Evolutionary conservation across 179 eudicot species (phyloP).

Genomic region (Beta corolliflora): DNA sequence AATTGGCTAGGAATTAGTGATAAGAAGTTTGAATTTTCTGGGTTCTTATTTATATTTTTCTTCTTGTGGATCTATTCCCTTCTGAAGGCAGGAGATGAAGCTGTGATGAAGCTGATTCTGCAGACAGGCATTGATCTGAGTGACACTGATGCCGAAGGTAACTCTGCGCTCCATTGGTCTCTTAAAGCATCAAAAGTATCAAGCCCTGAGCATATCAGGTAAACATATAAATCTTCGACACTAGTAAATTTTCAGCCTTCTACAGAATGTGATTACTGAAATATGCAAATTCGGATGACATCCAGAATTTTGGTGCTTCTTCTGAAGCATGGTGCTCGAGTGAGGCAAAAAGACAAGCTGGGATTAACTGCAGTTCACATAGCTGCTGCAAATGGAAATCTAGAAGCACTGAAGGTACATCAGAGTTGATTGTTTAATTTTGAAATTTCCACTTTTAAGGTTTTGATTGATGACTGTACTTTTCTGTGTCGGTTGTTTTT

Average conservation of each 20-base stretch:
- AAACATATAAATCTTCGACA: neutral
- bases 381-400: slow-evolving; percentile 42
- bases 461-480: neutral
- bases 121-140: slow-evolving; percentile 35
- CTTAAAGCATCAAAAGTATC: slow-evolving; percentile 33
- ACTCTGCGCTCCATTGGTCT: slow-evolving; percentile 44
- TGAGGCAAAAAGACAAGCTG: slow-evolving; percentile 42
- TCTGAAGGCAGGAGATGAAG: slow-evolving; percentile 42
- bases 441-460: neutral
- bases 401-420: slow-evolving; percentile 39
- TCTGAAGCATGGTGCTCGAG: slow-evolving; percentile 42
- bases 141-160: slow-evolving; percentile 43
- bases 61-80: neutral
- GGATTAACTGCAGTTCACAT: slow-evolving; percentile 44
- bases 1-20: neutral
- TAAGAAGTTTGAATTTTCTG: neutral
- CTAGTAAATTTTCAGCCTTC: neutral
- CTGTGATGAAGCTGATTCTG: slow-evolving; percentile 35
- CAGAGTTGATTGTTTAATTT: slow-evolving; percentile 8
- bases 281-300: slow-evolving; percentile 2
- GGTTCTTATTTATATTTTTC: neutral
- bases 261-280: neutral
- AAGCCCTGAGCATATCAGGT: slow-evolving; percentile 37
- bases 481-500: neutral
- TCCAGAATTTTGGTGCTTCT: slow-evolving; percentile 37